Evolutionary conservation across 495 filamentous ascomycete species (phyloP), one percentile per base, ranked within the genome.

Genomic region (Podospora appendiculata): DNA sequence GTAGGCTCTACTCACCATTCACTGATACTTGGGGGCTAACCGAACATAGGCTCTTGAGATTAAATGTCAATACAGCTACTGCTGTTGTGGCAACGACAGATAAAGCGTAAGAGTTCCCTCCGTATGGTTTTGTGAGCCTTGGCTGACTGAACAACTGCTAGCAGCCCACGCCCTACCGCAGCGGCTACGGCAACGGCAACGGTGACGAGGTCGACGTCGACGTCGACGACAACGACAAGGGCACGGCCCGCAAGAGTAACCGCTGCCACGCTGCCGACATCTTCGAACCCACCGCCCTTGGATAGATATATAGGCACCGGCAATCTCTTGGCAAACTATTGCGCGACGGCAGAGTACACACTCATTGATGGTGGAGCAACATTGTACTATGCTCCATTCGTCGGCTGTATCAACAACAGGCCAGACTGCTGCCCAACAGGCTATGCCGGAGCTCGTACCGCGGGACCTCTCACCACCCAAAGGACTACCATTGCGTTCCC

Each of bases 391-490:
- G 59, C 43, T 8, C 47, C 59, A 5, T 62, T 65, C 44, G 50
- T 62, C 14, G 62, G 57, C 8, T 65, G 62, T 44, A 51, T 58
- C 32, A 38, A 47, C 46, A 18, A 40, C 36, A 57, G 38, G n/a
- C 49, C 43, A 33, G 47, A 50, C 2, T 65, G 62, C 40, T 65
- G 62, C 34, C 59, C 62, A 6, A 42, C 44, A 17, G 13, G 7
- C 19, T 14, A 10, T n/a, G 39, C 16, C 4, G 9, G 0, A n/a
- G 32, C 32, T 13, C n/a, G 18, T 10, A 6, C 12, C 16, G 33
- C 44, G 11, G 41, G 8, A 3, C 13, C 14, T 38, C 11, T 32
- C 9, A 16, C 41, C 25, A 3, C 14, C 14, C 8, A 45, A 25
- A 51, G 9, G 14, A 47, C 40, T 35, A 10, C 36, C 34, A 25